phyloP scores from a whole-genome alignment of 106 monocot species.

The Dioscorea zingiberensis region DNA sequence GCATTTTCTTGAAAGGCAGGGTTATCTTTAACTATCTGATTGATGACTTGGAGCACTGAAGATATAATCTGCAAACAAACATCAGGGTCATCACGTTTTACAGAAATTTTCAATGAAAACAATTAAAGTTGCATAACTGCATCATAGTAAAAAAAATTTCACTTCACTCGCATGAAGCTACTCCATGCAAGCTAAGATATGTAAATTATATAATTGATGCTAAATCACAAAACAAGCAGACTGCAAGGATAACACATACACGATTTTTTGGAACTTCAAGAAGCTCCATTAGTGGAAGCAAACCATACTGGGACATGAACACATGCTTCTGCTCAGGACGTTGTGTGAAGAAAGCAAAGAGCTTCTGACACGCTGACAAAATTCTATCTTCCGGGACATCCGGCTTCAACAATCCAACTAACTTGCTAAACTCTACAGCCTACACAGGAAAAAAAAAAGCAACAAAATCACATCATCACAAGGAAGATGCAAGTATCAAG shows the following conservation, averaged over 20 bases:
- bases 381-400: conserved; percentile 74
- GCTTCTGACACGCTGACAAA: conserved; percentile 80
- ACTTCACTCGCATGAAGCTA: too few relatives aligned
- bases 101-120: not conserved
- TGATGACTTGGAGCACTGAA: conserved; percentile 78
- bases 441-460: conserved; percentile 14
- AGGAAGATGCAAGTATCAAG: not conserved
- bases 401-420: conserved; percentile 67
- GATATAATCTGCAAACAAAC: conserved; percentile 53
- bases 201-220: not conserved
- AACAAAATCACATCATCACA: not conserved
- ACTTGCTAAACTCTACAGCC: conserved; percentile 82
- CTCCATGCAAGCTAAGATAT: too few relatives aligned
- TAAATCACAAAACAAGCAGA: not conserved
- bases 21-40: conserved; percentile 71
- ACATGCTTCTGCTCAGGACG: conserved; percentile 78
- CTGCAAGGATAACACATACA: conserved; percentile 27
- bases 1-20: conserved; percentile 78
- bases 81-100: not conserved
- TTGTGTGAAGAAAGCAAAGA: conserved; percentile 52
- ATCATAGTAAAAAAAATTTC: too few relatives aligned
- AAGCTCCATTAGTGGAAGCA: conserved; percentile 74
- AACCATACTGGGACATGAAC: conserved; percentile 79
- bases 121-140: not conserved
- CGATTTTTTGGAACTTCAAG: conserved; percentile 74